These are phyloP conservation scores for Harringtonia aguacate DNA, from an alignment of 2,329 filamentous ascomycete species.

Conservation along the genomic window DNA sequence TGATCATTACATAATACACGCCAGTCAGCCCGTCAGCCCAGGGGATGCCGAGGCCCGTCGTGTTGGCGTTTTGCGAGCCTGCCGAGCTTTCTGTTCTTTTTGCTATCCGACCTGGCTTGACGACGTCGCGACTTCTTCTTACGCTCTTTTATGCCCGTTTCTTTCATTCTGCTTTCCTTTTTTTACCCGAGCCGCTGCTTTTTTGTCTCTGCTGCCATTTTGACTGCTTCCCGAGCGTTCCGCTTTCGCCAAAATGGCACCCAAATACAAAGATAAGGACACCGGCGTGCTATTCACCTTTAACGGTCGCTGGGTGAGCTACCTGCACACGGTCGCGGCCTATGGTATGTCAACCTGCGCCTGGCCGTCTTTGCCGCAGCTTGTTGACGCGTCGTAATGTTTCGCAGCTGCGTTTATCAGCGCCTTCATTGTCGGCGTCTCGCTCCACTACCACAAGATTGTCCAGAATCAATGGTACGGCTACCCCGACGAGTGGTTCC, in stretches of 20 bases:
- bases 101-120: too few relatives aligned
- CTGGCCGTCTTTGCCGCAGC: neutral
- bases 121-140: neutral
- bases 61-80: too few relatives aligned
- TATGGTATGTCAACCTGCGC: constrained; percentile 55
- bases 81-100: too few relatives aligned
- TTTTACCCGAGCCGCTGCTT: too few relatives aligned
- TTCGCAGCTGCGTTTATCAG: constrained; percentile 70
- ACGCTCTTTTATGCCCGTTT: neutral
- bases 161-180: neutral
- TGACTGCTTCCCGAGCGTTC: neutral
- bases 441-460: constrained; percentile 90
- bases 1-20: too few relatives aligned
- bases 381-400: neutral
- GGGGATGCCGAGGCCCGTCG: too few relatives aligned
- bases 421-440: constrained; percentile 69
- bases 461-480: constrained; percentile 95
- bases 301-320: constrained; percentile 84
- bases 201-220: neutral
- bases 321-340: constrained; percentile 72
- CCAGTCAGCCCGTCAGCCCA: too few relatives aligned
- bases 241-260: constrained; percentile 6
- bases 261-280: constrained; percentile 55
- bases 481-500: constrained; percentile 93
- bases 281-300: constrained; percentile 51